Evolutionary conservation across 768 basidiomycete species (phyloP).

Genomic region (Suillus tomentosus): DNA sequence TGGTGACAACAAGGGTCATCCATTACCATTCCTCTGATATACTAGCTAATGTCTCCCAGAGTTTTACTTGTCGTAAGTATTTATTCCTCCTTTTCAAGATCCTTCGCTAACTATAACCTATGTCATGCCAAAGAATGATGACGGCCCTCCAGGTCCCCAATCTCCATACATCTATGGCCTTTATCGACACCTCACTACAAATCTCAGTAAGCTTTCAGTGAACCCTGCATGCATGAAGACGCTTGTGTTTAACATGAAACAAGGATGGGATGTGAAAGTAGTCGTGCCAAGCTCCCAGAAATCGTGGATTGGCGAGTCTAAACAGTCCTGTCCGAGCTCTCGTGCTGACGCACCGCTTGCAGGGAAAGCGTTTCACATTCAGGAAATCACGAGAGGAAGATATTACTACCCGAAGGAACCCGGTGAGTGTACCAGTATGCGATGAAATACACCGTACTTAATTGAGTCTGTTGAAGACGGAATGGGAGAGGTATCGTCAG

Average conservation of each 20-base stretch:
- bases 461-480: constrained; percentile 45
- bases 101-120: background rate
- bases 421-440: constrained; percentile 33
- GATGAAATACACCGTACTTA: background rate
- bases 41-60: constrained; percentile 28
- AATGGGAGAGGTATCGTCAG: constrained; percentile 63
- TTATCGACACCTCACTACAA: constrained; percentile 57
- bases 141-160: constrained; percentile 73
- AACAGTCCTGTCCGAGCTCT: background rate
- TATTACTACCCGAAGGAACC: constrained; percentile 77
- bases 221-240: constrained; percentile 12
- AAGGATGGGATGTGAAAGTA: constrained; percentile 81
- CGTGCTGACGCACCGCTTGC: constrained; percentile 8
- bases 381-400: constrained; percentile 64
- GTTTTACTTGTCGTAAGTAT: constrained; percentile 48
- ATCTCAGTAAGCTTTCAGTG: constrained; percentile 50
- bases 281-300: constrained; percentile 81
- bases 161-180: constrained; percentile 79
- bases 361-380: constrained; percentile 85
- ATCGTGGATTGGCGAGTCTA: constrained; percentile 77
- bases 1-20: constrained; percentile 15
- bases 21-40: constrained; percentile 1
- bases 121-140: constrained; percentile 64
- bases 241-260: background rate
- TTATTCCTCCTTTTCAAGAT: constrained; percentile 5